phyloP scores from a whole-genome alignment of 495 filamentous ascomycete genomes.

The Daldinia childiae region DNA sequence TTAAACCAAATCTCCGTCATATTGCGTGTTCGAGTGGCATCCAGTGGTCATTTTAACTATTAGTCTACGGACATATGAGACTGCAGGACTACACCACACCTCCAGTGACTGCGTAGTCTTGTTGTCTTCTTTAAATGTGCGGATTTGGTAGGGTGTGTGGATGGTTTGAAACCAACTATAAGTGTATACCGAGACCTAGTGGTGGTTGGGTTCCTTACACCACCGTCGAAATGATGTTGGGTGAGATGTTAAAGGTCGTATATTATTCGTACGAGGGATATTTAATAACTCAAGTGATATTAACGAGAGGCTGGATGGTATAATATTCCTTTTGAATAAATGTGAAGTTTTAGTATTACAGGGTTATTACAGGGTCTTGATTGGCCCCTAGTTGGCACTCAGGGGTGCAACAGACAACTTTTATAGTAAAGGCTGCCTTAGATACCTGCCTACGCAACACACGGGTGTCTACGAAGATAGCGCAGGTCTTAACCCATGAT shows the following conservation, averaged over 20 bases:
- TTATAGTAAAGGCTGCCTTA: neutral
- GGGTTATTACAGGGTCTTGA: too few relatives aligned
- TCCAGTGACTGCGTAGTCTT: neutral
- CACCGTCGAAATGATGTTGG: neutral
- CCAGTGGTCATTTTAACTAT: neutral
- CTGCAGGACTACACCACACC: neutral
- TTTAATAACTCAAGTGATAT: neutral
- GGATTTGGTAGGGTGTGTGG: slow-evolving; percentile 11
- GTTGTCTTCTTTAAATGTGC: neutral
- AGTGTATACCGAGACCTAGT: neutral
- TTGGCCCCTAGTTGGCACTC: neutral
- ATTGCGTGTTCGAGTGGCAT: slow-evolving; percentile 6
- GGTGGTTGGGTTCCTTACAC: neutral
- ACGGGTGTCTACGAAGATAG: neutral
- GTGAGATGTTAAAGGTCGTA: neutral
- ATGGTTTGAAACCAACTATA: slow-evolving; percentile 23
- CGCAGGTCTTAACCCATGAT: neutral
- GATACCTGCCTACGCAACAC: neutral
- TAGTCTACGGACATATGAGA: neutral
- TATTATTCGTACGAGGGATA: neutral
- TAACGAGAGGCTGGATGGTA: neutral
- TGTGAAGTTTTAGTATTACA: too few relatives aligned
- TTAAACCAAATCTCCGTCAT: neutral
- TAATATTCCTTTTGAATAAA: neutral
- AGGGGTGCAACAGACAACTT: neutral